Percentiles rank a stretch among this genome's conserved stretches.
Evolutionary conservation across 2,329 filamentous ascomycete genomes (phyloP).

Genomic region (Beauveria brongniartii): DNA sequence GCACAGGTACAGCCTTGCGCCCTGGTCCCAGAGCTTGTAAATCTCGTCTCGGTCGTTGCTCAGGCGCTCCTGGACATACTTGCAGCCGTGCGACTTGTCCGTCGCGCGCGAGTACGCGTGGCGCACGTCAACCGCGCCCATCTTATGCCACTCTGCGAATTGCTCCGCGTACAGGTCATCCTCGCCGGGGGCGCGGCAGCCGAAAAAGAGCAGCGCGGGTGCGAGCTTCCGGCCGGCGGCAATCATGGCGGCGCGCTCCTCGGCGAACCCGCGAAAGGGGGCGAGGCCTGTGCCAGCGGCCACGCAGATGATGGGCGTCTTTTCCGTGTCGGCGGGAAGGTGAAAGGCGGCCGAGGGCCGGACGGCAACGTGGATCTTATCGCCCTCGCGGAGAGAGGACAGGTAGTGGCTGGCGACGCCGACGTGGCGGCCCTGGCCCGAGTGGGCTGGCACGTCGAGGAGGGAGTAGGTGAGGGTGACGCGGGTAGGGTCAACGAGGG

Average conservation of each 20-base stretch:
- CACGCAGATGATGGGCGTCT: slow-evolving; percentile 42
- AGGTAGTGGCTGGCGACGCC: slow-evolving; percentile 58
- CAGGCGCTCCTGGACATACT: slow-evolving; percentile 40
- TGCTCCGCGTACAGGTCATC: slow-evolving; percentile 55
- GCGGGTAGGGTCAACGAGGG: slow-evolving; percentile 47
- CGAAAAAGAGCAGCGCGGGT: slow-evolving; percentile 44
- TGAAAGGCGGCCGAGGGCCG: slow-evolving; percentile 38
- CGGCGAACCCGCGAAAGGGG: slow-evolving; percentile 55
- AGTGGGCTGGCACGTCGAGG: slow-evolving; percentile 47
- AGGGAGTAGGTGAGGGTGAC: slow-evolving; percentile 63
- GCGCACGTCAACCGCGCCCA: slow-evolving; percentile 52
- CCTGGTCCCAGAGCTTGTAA: slow-evolving; percentile 30
- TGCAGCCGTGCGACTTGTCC: slow-evolving; percentile 37
- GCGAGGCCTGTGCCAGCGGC: slow-evolving; percentile 49
- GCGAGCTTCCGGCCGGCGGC: slow-evolving; percentile 45
- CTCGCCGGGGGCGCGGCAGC: slow-evolving; percentile 33
- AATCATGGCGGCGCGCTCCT: slow-evolving; percentile 49
- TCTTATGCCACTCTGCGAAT: slow-evolving; percentile 48
- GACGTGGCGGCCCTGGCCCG: slow-evolving; percentile 40
- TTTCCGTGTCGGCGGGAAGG: slow-evolving; percentile 36
- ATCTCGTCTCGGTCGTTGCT: slow-evolving; percentile 28
- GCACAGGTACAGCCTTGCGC: slow-evolving; percentile 56
- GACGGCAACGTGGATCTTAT: slow-evolving; percentile 43
- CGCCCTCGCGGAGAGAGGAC: slow-evolving; percentile 34
- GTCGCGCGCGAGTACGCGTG: slow-evolving; percentile 43